Percentiles rank a stretch among this genome's conserved stretches.
Evolutionary conservation across 164 flowering plant genomes (phyloP).

Genomic region (Saururus chinensis): DNA sequence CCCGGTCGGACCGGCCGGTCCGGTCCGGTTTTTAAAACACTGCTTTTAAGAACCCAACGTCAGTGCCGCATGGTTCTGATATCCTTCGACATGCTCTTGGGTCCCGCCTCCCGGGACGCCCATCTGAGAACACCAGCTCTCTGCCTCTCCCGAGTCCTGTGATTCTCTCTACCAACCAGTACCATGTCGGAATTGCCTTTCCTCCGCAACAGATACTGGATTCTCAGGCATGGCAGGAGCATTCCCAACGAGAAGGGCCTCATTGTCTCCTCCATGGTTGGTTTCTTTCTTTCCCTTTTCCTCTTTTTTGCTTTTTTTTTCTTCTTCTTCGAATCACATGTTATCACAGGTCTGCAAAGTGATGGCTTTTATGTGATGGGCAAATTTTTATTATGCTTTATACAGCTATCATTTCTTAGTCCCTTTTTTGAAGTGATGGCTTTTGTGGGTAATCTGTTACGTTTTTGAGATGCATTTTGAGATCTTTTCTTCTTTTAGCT

Average conservation of each 20-base stretch:
- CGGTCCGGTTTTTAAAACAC: too few relatives aligned
- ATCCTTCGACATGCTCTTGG: too few relatives aligned
- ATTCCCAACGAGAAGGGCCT: conserved; percentile 84
- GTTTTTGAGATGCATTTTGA: too few relatives aligned
- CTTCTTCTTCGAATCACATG: too few relatives aligned
- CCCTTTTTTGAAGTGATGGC: background rate
- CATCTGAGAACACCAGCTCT: too few relatives aligned
- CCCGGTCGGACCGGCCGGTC: too few relatives aligned
- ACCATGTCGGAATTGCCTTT: conserved; percentile 23
- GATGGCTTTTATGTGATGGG: background rate
- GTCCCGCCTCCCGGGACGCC: too few relatives aligned
- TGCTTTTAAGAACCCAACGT: too few relatives aligned
- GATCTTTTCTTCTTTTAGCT: too few relatives aligned
- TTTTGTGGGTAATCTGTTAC: background rate
- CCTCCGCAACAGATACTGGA: conserved; percentile 70
- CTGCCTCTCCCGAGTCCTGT: too few relatives aligned
- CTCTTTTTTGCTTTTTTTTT: background rate
- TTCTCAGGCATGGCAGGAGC: conserved; percentile 88
- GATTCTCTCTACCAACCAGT: too few relatives aligned
- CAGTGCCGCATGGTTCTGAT: too few relatives aligned
- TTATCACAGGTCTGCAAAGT: background rate
- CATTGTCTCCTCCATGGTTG: conserved; percentile 71
- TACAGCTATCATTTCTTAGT: background rate
- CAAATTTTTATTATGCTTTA: background rate
- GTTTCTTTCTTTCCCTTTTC: background rate